These are phyloP conservation scores for Crucibulum laeve DNA, from an alignment of 768 basidiomycete genomes.

Conservation along the genomic window DNA sequence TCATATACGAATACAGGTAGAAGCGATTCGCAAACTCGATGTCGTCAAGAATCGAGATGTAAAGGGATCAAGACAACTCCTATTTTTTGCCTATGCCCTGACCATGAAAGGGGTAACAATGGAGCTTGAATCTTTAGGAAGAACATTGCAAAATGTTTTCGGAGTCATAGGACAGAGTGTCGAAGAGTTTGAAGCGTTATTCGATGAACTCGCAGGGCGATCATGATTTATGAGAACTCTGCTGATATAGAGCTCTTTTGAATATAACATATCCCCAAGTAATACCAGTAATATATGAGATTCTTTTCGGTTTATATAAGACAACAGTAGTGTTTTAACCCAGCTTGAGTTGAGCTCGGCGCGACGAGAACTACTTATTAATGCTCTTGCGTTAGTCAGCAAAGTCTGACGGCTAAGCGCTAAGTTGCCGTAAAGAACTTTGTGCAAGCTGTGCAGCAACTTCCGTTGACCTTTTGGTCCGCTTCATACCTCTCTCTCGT, in stretches of 20 bases:
- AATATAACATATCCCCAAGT: too few relatives aligned
- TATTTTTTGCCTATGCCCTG: conserved; percentile 92
- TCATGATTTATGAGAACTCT: conserved; percentile 4
- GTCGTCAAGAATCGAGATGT: conserved; percentile 83
- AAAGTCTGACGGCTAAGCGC: too few relatives aligned
- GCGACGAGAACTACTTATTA: too few relatives aligned
- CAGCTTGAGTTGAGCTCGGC: too few relatives aligned
- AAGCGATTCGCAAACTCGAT: conserved; percentile 79
- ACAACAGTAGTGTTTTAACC: too few relatives aligned
- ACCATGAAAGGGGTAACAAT: conserved; percentile 93
- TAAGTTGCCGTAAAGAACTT: too few relatives aligned
- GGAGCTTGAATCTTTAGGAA: conserved; percentile 81
- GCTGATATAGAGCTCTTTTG: not conserved
- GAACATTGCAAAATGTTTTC: conserved; percentile 81
- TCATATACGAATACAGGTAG: conserved; percentile 44
- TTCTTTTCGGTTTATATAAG: too few relatives aligned
- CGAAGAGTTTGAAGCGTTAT: conserved; percentile 81
- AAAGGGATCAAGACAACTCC: conserved; percentile 76
- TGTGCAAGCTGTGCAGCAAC: too few relatives aligned
- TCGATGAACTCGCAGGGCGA: conserved; percentile 29
- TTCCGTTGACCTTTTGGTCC: too few relatives aligned
- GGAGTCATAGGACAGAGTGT: conserved; percentile 85
- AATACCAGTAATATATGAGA: too few relatives aligned
- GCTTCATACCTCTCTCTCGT: not conserved
- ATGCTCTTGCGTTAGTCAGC: too few relatives aligned